Evolutionary conservation across 106 monocot species (phyloP), one percentile per base, ranked within the genome.

Genomic region (Chionographis japonica): DNA sequence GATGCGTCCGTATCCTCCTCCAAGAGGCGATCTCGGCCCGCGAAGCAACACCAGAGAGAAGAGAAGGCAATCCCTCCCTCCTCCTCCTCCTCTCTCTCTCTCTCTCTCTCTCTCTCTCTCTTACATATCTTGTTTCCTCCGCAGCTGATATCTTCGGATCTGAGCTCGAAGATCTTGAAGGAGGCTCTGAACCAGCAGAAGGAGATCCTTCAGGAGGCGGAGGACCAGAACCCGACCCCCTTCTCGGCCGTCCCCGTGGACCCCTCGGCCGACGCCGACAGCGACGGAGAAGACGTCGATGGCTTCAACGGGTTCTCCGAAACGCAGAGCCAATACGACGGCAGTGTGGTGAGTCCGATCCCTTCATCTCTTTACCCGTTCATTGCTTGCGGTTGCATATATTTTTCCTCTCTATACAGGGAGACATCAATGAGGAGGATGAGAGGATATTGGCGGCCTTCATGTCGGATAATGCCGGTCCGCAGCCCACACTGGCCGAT

Each of bases 401-500:
- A 42, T 52, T 11, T 52, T 56, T 67, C 42, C 51, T 70, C 27
- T 27, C 27, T 27, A 27, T 27, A 27, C 27, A 98, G 97, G 61
- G 79, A 75, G 87, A 87, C 65, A 84, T 98, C 41, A 75, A 90
- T 61, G 90, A 87, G 70, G 93, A 93, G 58, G 98, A 98, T 69
- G 98, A 98, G 77, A 87, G 65, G 73, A 69, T 88, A 39, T 68
- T 98, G 71, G 82, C 80, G 3, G 75, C 80, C 11, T 98, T 98
- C 68, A 85, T 90, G 82, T 74, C 80, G 2, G 77, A 75, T 40
- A 69, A 87, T 39, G 66, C 83, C 8, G 79, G 79, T 8, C 83
- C 85, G 1, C 83, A 87, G 68, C 81, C 38, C 50, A 93, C 89
- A 0, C 68, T 98, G 62, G 85, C 87, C 0, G 98, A 98, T 80